phyloP scores from a whole-genome alignment of 495 filamentous ascomycete genomes.

The Penicillium fimorum region DNA sequence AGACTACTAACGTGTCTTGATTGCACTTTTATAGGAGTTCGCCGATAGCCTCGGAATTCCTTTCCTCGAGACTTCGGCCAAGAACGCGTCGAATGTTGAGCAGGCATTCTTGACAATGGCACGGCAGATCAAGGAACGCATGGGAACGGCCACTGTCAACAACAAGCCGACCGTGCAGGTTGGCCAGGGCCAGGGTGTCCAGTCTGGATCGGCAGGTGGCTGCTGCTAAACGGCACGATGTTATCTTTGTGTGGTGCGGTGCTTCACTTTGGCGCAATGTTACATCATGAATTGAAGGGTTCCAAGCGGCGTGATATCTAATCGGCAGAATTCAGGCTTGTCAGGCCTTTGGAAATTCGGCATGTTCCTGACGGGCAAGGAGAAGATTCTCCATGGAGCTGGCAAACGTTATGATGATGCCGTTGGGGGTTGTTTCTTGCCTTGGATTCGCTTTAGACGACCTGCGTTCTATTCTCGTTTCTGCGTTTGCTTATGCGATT shows the following conservation, averaged over 20 bases:
- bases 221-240: slow-evolving; percentile 74
- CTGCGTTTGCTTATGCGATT: slow-evolving; percentile 31
- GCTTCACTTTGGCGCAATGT: slow-evolving; percentile 35
- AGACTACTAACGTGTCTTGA: slow-evolving; percentile 18
- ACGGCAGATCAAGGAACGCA: slow-evolving; percentile 98
- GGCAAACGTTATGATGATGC: slow-evolving; percentile 21
- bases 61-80: slow-evolving; percentile 98
- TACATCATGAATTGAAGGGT: slow-evolving; percentile 30
- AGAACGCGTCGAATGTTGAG: slow-evolving; percentile 99
- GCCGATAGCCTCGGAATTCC: slow-evolving; percentile 98
- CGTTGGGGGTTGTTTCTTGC: slow-evolving; percentile 24
- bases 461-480: slow-evolving; percentile 33
- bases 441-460: slow-evolving; percentile 42
- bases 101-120: slow-evolving; percentile 99
- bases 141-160: slow-evolving; percentile 96
- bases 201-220: slow-evolving; percentile 82
- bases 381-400: slow-evolving; percentile 11
- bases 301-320: slow-evolving; percentile 22
- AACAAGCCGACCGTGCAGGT: slow-evolving; percentile 98
- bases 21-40: slow-evolving; percentile 70
- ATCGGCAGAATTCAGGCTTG: slow-evolving; percentile 19
- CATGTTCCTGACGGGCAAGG: slow-evolving; percentile 16
- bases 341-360: slow-evolving; percentile 20
- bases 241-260: slow-evolving; percentile 24
- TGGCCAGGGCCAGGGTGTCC: slow-evolving; percentile 88